Conservation (phyloP, 106 monocot species). For the Platanthera guangdongensis region DNA sequence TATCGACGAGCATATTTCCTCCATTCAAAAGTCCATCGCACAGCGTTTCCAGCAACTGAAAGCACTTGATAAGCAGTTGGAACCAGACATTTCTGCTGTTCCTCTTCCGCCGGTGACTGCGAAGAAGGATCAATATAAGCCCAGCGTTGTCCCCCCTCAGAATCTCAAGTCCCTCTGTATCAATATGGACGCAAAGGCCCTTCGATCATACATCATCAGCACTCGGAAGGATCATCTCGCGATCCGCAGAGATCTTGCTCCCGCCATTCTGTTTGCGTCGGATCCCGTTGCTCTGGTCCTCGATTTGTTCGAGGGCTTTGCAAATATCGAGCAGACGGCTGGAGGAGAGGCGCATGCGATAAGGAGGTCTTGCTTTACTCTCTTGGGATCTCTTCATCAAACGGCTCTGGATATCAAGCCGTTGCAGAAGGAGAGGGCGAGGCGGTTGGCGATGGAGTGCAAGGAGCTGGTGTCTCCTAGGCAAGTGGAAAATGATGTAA, state of each 20-base stretch:
- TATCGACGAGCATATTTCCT: conserved; percentile 40
- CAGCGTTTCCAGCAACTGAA: conserved; percentile 35
- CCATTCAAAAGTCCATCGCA: conserved; percentile 34
- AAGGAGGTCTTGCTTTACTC: background rate
- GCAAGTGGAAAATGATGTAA: background rate
- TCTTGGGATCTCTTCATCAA: background rate
- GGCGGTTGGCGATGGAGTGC: background rate
- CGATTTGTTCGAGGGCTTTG: background rate
- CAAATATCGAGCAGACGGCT: too few relatives aligned
- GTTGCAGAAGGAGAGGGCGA: conserved; percentile 6
- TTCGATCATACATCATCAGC: background rate
- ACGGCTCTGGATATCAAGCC: background rate
- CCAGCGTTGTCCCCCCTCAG: conserved; percentile 9
- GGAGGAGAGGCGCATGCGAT: background rate
- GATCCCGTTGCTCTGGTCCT: conserved; percentile 4
- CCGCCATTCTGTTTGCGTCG: background rate
- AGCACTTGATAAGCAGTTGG: background rate
- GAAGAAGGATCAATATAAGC: background rate
- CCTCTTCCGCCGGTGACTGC: background rate
- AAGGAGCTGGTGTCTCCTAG: background rate
- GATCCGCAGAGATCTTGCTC: background rate
- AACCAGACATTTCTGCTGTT: background rate
- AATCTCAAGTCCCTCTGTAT: conserved; percentile 30
- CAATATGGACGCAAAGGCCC: conserved; percentile 36
- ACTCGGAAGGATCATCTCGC: background rate